phyloP scores from a whole-genome alignment of 2,329 filamentous ascomycete genomes.

The Colletotrichum musae region DNA sequence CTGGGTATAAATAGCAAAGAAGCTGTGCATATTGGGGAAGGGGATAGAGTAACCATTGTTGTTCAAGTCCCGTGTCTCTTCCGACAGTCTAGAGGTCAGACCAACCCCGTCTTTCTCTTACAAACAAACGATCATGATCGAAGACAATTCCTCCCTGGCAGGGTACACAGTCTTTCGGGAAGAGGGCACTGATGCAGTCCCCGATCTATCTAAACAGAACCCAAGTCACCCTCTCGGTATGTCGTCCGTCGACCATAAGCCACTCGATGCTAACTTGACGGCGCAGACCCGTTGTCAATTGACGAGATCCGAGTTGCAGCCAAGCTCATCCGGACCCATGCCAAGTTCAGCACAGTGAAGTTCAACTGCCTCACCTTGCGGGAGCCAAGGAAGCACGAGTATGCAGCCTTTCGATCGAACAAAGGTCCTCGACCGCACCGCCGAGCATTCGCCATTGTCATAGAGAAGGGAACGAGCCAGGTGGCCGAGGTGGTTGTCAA shows the following conservation, averaged over 20 bases:
- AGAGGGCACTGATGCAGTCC: slow-evolving; percentile 55
- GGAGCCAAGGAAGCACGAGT: slow-evolving; percentile 75
- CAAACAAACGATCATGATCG: slow-evolving; percentile 49
- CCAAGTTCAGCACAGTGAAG: slow-evolving; percentile 51
- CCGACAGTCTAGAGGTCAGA: no score
- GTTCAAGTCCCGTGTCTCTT: no score
- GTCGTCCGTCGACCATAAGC: slow-evolving; percentile 6
- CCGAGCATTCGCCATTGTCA: slow-evolving; percentile 63
- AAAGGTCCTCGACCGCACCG: slow-evolving; percentile 63
- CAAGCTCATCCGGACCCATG: slow-evolving; percentile 61
- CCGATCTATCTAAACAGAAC: slow-evolving; percentile 50
- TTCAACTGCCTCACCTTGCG: slow-evolving; percentile 77
- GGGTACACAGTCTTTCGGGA: slow-evolving; percentile 63
- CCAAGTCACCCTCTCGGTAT: slow-evolving; percentile 56
- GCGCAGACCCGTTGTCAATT: slow-evolving; percentile 65
- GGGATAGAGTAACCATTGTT: no score
- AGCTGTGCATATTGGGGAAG: no score
- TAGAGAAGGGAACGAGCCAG: slow-evolving; percentile 54
- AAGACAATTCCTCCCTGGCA: slow-evolving; percentile 59
- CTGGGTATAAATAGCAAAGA: no score
- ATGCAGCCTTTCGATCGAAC: slow-evolving; percentile 71
- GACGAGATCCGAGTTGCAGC: slow-evolving; percentile 67
- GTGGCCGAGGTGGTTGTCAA: slow-evolving; percentile 65
- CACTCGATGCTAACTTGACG: not conserved
- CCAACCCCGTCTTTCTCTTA: no score